These are phyloP conservation scores for Pezicula rhizophila DNA, from an alignment of 2,329 filamentous ascomycete species.

Conservation along the genomic window DNA sequence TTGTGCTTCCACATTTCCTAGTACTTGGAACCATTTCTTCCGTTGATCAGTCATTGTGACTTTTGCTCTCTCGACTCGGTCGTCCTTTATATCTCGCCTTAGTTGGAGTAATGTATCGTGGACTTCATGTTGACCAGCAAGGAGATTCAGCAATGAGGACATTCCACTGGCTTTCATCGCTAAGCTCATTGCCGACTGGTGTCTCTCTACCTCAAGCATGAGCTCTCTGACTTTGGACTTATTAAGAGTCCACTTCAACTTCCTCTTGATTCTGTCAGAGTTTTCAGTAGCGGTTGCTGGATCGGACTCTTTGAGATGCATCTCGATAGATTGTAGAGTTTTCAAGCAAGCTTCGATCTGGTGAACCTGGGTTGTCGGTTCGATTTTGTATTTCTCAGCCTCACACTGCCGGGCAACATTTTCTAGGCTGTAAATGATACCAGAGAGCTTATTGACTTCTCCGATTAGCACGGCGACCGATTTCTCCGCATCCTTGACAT, in stretches of 20 bases:
- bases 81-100: neutral
- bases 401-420: no score
- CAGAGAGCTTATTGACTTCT: no score
- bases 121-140: neutral
- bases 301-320: neutral
- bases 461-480: no score
- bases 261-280: neutral
- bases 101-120: neutral
- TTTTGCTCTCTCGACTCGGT: neutral
- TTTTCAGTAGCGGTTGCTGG: neutral
- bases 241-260: constrained; percentile 11
- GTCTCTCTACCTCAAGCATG: constrained; percentile 7
- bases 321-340: constrained; percentile 6
- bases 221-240: constrained; percentile 5
- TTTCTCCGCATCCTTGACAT: no score
- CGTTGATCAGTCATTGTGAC: neutral
- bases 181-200: constrained; percentile 12
- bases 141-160: neutral
- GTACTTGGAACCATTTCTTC: constrained; percentile 4
- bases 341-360: constrained; percentile 10
- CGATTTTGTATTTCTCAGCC: neutral
- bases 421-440: no score
- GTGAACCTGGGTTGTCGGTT: constrained; percentile 5
- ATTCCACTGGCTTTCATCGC: constrained; percentile 10
- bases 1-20: constrained; percentile 4